Evolutionary conservation across 225 moss, liverwort and hornwort species (phyloP).

Genomic region (Pseudoscleropodium purum): DNA sequence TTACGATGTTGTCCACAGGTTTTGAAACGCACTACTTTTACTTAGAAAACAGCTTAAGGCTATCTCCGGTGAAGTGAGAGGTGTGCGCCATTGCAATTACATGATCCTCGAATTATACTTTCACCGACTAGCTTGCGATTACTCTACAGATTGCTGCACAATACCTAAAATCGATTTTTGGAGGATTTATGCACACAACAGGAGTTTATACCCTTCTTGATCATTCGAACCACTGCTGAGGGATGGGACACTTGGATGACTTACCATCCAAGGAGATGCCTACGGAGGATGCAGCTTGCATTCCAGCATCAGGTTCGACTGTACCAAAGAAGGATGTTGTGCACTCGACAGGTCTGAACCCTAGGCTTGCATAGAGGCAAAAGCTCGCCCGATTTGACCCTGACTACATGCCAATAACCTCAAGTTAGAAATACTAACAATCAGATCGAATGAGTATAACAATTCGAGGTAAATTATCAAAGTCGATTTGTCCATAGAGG

Average conservation of each 20-base stretch:
- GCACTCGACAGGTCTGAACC: slow-evolving; percentile 32
- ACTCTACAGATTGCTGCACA: neutral
- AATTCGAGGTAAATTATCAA: neutral
- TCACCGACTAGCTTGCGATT: no score
- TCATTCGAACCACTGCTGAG: neutral
- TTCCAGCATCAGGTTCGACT: slow-evolving; percentile 1
- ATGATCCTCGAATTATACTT: neutral
- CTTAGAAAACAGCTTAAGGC: neutral
- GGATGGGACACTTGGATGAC: neutral
- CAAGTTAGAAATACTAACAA: neutral
- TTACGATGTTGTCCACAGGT: no score
- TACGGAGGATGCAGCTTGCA: slow-evolving; percentile 4
- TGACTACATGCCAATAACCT: slow-evolving; percentile 6
- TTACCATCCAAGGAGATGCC: slow-evolving; percentile 23
- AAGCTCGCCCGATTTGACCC: slow-evolving; percentile 26
- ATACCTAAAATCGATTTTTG: neutral
- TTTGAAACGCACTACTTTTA: neutral
- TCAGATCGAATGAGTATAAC: neutral
- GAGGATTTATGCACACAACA: neutral
- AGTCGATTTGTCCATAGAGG: neutral
- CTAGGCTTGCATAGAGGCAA: slow-evolving; percentile 16
- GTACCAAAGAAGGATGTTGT: slow-evolving; percentile 26
- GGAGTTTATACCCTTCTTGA: neutral
- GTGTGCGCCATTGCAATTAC: neutral
- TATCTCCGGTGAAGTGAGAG: neutral